A percentile compares a stretch with the other conserved stretches of the same genome.
These are phyloP conservation scores for Rickenella mellea DNA, from an alignment of 768 basidiomycete species.

Conservation along the genomic window DNA sequence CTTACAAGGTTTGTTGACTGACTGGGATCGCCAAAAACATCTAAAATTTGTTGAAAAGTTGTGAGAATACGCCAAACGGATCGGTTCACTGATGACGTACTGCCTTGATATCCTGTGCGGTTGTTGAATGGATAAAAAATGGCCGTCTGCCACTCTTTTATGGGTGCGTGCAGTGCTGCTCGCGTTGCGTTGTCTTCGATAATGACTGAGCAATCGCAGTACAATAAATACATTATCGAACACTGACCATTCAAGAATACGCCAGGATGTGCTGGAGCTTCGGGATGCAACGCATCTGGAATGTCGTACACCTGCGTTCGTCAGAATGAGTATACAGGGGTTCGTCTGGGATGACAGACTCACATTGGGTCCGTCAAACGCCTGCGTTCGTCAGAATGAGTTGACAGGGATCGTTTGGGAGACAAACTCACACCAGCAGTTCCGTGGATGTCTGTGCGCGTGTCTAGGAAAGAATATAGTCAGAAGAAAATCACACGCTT, in stretches of 20 bases:
- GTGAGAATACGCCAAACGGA: background rate
- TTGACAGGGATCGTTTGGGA: background rate
- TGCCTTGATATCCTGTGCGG: constrained; percentile 15
- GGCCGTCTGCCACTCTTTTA: constrained; percentile 29
- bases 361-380: background rate
- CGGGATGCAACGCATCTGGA: constrained; percentile 46
- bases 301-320: constrained; percentile 47
- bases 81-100: constrained; percentile 1
- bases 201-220: background rate
- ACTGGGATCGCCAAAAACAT: constrained; percentile 22
- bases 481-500: background rate
- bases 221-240: background rate
- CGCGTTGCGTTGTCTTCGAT: constrained; percentile 36
- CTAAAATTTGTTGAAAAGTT: background rate
- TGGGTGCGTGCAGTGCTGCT: constrained; percentile 60
- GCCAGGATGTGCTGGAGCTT: constrained; percentile 36
- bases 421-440: background rate
- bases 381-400: background rate
- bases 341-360: background rate
- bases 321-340: background rate
- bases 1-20: constrained; percentile 7
- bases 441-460: constrained; percentile 1
- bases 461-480: constrained; percentile 6
- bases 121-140: constrained; percentile 27
- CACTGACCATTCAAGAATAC: constrained; percentile 55